Evolutionary conservation across 2,329 filamentous ascomycete genomes (phyloP), one percentile per base, ranked within the genome.

Genomic region (Monilinia polystroma): DNA sequence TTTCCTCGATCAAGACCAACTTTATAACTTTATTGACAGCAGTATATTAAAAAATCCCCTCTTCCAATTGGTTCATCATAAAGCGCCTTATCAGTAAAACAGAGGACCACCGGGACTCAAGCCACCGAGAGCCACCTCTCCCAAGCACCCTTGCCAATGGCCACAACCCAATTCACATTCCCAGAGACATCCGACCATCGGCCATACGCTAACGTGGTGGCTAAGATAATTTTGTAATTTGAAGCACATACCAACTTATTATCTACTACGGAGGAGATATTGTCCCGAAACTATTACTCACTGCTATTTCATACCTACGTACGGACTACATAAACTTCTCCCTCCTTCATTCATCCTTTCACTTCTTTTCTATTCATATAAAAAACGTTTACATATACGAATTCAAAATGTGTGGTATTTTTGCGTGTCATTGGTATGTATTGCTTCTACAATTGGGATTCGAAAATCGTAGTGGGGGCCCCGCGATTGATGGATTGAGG

Each of bases 361-460:
- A 23, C 41, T 49, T 32, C 43, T n/a, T 20, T 45, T 53, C 49
- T 51, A 4, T 41, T 45, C 23, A 60, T 12, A 53, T 52, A 4
- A 29, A 54, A 29, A 29, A 4, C 29, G 4, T 54, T 53, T 41
- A 65, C 54, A 59, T 23, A 59, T 5, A 55, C 5, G 20, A 38
- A 43, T 65, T 64, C 67, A 70, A 60, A 20, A 72, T 72, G 71
- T 72, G 71, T 69, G 70, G 71, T 52, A 71, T 97, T 77, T 97
- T 97, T 80, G 93, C 92, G 76, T 97, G 93, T 82, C 92, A 97
- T 81, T 68, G 62, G 66, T 67, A 65, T 57, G 59, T 67, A 63
- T 32, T 45, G 3, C 52, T n/a, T 43, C 54, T 67, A 7, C 60
- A 32, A 29, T 56, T 56, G 41, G 29, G 35, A 57, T 52, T 49